Evolutionary conservation across 345 rosid species (phyloP).

Genomic region (Euphorbia lathyris): DNA sequence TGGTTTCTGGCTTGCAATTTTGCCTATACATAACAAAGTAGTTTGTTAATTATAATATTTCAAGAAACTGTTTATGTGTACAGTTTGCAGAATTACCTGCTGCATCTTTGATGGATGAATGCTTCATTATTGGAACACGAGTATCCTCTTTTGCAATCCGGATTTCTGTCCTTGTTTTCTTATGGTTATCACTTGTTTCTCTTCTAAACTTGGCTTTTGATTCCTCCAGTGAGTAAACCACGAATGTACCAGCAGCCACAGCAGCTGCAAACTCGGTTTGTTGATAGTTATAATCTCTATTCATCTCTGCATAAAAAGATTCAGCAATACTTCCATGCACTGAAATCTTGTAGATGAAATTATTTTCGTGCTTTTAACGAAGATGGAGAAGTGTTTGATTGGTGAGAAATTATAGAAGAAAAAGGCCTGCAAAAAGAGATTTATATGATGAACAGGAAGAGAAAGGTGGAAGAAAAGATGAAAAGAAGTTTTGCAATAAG

Average conservation of each 20-base stretch:
- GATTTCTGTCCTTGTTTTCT: conserved; percentile 24
- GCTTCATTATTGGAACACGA: conserved; percentile 10
- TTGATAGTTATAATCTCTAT: conserved; percentile 20
- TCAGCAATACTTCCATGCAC: too few species aligned
- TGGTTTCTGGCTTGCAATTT: conserved; percentile 27
- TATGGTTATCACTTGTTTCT: conserved; percentile 37
- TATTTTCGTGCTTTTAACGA: too few species aligned
- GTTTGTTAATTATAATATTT: neutral
- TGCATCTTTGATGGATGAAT: conserved; percentile 27
- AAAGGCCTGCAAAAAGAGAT: too few species aligned
- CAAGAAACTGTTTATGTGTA: neutral
- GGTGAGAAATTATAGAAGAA: too few species aligned
- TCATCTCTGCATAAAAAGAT: too few species aligned
- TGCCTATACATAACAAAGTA: conserved; percentile 26
- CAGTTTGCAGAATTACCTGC: conserved; percentile 17
- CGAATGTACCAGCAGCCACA: conserved; percentile 59
- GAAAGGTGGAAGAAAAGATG: too few species aligned
- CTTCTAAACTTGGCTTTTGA: conserved; percentile 24
- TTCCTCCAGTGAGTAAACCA: conserved; percentile 42
- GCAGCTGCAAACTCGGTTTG: conserved; percentile 47
- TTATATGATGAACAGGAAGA: too few species aligned
- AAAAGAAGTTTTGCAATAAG: too few species aligned
- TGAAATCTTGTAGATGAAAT: too few species aligned
- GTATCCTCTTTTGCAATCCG: conserved; percentile 20
- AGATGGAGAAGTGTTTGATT: too few species aligned